Conservation (phyloP, 345 rosid genomes). For the Sonneratia alba region DNA sequence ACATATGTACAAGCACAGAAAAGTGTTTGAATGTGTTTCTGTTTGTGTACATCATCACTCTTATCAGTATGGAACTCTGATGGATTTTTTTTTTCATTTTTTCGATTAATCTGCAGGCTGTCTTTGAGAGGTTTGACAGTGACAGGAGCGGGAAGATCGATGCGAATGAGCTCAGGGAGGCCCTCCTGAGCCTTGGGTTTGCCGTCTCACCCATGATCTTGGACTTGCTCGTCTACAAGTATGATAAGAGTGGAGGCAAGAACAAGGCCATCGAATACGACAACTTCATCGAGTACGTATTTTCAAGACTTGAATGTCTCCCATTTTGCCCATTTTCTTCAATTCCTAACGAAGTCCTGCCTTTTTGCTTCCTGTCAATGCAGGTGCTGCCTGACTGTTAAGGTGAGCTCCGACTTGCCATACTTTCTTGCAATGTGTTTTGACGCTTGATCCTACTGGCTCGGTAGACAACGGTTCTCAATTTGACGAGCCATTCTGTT, state of each 20-base stretch:
- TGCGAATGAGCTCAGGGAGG: slow-evolving; percentile 66
- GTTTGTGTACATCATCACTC: too few relatives aligned
- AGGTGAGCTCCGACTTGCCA: slow-evolving; percentile 32
- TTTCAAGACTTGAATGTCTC: background rate
- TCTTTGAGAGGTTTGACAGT: slow-evolving; percentile 73
- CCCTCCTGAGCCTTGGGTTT: slow-evolving; percentile 69
- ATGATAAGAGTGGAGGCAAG: slow-evolving; percentile 71
- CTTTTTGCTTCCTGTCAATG: slow-evolving; percentile 10
- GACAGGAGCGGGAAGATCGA: slow-evolving; percentile 90
- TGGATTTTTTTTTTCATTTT: too few relatives aligned
- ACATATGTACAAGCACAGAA: too few relatives aligned
- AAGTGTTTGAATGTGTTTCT: too few relatives aligned
- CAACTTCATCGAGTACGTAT: slow-evolving; percentile 81
- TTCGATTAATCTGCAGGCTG: slow-evolving; percentile 24
- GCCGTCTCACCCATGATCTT: slow-evolving; percentile 54
- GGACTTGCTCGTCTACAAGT: slow-evolving; percentile 75
- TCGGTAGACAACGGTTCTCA: background rate
- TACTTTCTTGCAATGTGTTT: background rate
- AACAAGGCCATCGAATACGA: slow-evolving; percentile 76
- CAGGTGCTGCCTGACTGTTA: slow-evolving; percentile 96
- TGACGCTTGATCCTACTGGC: too few relatives aligned
- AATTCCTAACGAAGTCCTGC: background rate
- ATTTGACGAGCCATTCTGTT: background rate
- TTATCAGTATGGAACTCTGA: background rate
- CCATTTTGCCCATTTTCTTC: background rate